These are phyloP conservation scores for Penicillium fimorum DNA, from an alignment of 495 filamentous ascomycete species.

Conservation along the genomic window DNA sequence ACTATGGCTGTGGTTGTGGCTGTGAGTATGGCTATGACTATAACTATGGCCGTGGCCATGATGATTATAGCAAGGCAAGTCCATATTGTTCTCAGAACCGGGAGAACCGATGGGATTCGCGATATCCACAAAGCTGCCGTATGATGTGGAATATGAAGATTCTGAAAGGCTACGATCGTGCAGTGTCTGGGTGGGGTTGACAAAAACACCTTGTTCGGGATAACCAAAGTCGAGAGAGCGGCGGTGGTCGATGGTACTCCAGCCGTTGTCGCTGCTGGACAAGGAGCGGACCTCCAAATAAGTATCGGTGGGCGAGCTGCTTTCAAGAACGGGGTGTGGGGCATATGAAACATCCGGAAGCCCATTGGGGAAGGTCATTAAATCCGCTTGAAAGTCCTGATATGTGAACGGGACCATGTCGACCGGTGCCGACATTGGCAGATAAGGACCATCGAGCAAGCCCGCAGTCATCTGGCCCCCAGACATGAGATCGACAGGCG, in stretches of 20 bases:
- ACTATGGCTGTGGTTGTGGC: constrained; percentile 21
- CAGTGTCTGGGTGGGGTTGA: constrained; percentile 82
- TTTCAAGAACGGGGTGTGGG: constrained; percentile 52
- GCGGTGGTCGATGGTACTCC: constrained; percentile 69
- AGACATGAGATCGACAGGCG: constrained; percentile 70
- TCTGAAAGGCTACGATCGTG: constrained; percentile 83
- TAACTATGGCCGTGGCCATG: constrained; percentile 28
- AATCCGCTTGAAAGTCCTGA: constrained; percentile 66
- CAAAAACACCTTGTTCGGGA: constrained; percentile 61
- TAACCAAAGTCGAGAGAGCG: constrained; percentile 53
- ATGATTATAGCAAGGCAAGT: constrained; percentile 51
- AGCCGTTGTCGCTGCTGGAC: constrained; percentile 81
- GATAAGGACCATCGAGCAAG: constrained; percentile 64
- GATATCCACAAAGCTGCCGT: constrained; percentile 81
- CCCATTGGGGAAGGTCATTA: constrained; percentile 54
- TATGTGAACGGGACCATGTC: constrained; percentile 70
- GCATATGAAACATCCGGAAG: constrained; percentile 54
- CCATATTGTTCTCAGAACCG: constrained; percentile 62
- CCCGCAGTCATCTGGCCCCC: constrained; percentile 59
- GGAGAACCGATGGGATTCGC: constrained; percentile 68
- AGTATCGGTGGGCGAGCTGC: constrained; percentile 78
- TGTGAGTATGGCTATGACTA: constrained; percentile 18
- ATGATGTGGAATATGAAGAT: constrained; percentile 71
- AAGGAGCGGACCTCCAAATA: constrained; percentile 82
- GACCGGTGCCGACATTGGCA: constrained; percentile 63